Conservation (phyloP, 768 basidiomycete genomes). For the Aureoboletus auriporus region DNA sequence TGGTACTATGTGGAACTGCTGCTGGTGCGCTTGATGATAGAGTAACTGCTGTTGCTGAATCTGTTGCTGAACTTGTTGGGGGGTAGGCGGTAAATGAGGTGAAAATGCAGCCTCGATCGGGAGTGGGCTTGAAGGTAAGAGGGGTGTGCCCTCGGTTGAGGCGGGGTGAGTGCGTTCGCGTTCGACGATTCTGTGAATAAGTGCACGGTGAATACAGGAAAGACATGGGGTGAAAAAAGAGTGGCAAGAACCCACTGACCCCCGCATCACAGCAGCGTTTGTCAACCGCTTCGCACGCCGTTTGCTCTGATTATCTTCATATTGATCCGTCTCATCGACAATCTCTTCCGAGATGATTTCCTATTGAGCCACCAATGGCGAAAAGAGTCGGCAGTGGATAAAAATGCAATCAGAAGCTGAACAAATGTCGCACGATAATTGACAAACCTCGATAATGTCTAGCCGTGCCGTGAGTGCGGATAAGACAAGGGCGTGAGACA, state of each 20-base stretch:
- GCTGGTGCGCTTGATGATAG: constrained; percentile 2
- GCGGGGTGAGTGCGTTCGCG: constrained; percentile 29
- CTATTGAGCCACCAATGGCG: constrained; percentile 32
- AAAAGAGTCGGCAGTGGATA: background rate
- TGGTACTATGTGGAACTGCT: background rate
- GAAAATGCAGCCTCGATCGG: constrained; percentile 6
- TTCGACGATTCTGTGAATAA: constrained; percentile 47
- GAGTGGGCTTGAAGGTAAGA: constrained; percentile 22
- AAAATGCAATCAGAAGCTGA: background rate
- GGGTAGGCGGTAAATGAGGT: constrained; percentile 9
- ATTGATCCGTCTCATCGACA: constrained; percentile 91
- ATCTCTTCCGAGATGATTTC: constrained; percentile 97
- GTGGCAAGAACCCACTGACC: constrained; percentile 37
- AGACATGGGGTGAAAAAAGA: background rate
- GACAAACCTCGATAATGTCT: constrained; percentile 71
- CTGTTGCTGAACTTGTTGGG: constrained; percentile 16
- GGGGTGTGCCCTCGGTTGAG: constrained; percentile 34
- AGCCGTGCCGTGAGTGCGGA: background rate
- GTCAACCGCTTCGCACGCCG: constrained; percentile 65
- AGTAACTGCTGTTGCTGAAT: constrained; percentile 15
- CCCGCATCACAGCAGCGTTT: constrained; percentile 74
- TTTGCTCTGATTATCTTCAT: constrained; percentile 83
- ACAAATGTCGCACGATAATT: constrained; percentile 2
- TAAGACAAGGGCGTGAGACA: background rate
- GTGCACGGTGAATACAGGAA: background rate